phyloP scores from a whole-genome alignment of 2,329 filamentous ascomycete species.

The Nemania sp. region DNA sequence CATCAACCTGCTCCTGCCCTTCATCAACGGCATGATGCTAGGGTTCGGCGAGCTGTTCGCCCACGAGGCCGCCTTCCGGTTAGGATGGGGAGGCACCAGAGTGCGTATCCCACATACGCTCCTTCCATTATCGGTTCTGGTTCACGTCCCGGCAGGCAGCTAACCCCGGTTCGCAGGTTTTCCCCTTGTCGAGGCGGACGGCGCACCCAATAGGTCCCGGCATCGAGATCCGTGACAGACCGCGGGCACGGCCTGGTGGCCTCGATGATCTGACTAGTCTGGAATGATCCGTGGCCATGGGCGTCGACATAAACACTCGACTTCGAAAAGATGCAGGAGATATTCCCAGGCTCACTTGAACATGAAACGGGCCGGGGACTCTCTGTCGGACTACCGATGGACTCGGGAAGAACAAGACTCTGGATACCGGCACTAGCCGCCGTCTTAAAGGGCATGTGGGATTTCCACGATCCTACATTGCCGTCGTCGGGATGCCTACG shows the following conservation, averaged over 20 bases:
- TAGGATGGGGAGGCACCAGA: conserved; percentile 94
- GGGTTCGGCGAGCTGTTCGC: conserved; percentile 97
- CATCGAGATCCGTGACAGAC: conserved; percentile 74
- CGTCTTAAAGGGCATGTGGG: no score
- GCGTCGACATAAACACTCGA: background rate
- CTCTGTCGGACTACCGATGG: background rate
- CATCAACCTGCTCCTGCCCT: conserved; percentile 94
- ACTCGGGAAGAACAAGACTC: background rate
- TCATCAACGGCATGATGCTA: conserved; percentile 97
- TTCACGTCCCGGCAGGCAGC: background rate
- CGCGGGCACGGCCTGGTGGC: conserved; percentile 57
- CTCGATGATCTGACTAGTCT: conserved; percentile 70
- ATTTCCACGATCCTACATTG: background rate
- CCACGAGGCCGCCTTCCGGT: conserved; percentile 88
- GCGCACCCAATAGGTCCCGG: conserved; percentile 76
- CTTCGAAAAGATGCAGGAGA: background rate
- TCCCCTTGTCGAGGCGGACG: conserved; percentile 63
- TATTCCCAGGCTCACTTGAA: background rate
- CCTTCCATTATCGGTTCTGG: no score
- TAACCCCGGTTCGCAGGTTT: conserved; percentile 51
- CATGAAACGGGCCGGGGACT: background rate
- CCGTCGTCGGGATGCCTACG: background rate
- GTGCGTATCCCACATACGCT: conserved; percentile 53
- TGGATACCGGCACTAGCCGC: background rate
- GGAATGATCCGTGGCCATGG: conserved; percentile 54